These are phyloP conservation scores for Soucietia sequanensis DNA, from an alignment of 805 yeast species.

Conservation along the genomic window DNA sequence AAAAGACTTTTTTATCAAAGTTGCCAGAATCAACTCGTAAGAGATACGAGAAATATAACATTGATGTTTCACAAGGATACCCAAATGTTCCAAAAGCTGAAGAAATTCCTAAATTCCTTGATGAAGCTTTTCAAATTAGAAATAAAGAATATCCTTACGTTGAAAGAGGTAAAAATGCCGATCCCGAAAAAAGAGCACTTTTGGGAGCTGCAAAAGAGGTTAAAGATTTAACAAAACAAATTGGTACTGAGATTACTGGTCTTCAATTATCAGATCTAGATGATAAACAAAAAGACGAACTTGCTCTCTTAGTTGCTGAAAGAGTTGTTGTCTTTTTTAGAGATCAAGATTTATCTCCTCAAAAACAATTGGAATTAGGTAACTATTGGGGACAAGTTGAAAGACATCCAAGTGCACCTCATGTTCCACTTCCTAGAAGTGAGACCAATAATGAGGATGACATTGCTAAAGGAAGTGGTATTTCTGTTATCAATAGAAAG, in stretches of 20 bases:
- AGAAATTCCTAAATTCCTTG: slow-evolving; percentile 26
- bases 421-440: slow-evolving; percentile 17
- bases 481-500: slow-evolving; percentile 42
- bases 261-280: slow-evolving; percentile 25
- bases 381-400: slow-evolving; percentile 30
- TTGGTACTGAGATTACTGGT: slow-evolving; percentile 30
- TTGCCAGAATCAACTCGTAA: slow-evolving; percentile 20
- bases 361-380: slow-evolving; percentile 28
- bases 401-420: slow-evolving; percentile 25
- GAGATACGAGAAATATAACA: slow-evolving; percentile 21
- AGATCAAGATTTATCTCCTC: slow-evolving; percentile 31
- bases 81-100: slow-evolving; percentile 21
- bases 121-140: slow-evolving; percentile 26
- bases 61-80: slow-evolving; percentile 28
- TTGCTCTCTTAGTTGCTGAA: slow-evolving; percentile 28
- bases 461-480: slow-evolving; percentile 21
- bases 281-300: slow-evolving; percentile 28
- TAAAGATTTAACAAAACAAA: slow-evolving; percentile 21
- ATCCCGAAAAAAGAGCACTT: slow-evolving; percentile 29
- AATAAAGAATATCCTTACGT: slow-evolving; percentile 19
- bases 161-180: slow-evolving; percentile 29
- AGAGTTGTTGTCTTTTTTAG: slow-evolving; percentile 30
- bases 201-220: slow-evolving; percentile 28
- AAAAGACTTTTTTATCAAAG: slow-evolving; percentile 12
- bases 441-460: slow-evolving; percentile 13